These are phyloP conservation scores for Hypoxylon sp. DNA, from an alignment of 2,329 filamentous ascomycete genomes.

Conservation along the genomic window DNA sequence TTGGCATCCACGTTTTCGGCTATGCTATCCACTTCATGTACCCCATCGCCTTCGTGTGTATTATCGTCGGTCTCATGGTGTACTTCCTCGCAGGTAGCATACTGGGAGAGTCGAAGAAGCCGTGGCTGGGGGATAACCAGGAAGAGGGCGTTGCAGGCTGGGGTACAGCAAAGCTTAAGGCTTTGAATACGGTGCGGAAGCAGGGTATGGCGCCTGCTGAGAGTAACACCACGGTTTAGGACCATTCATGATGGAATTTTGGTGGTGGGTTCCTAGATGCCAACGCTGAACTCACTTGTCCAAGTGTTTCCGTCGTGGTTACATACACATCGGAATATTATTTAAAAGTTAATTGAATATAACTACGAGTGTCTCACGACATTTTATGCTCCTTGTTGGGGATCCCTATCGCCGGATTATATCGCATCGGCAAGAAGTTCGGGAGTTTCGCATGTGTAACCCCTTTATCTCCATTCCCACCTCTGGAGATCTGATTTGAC, in stretches of 20 bases:
- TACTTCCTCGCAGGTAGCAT: slow-evolving; percentile 90
- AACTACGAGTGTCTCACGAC: background rate
- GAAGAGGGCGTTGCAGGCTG: slow-evolving; percentile 83
- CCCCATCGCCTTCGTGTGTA: slow-evolving; percentile 93
- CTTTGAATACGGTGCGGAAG: slow-evolving; percentile 70
- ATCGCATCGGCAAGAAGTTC: background rate
- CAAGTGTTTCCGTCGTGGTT: background rate
- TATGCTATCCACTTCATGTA: slow-evolving; percentile 89
- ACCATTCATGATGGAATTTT: slow-evolving; percentile 1
- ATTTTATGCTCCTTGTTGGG: background rate
- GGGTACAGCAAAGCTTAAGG: slow-evolving; percentile 87
- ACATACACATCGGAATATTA: background rate
- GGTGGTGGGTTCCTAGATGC: background rate
- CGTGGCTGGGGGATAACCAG: slow-evolving; percentile 92
- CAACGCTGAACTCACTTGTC: background rate
- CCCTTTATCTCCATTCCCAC: too few relatives aligned
- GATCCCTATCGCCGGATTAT: background rate
- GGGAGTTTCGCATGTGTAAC: too few relatives aligned
- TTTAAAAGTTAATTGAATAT: background rate
- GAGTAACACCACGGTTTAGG: slow-evolving; percentile 30
- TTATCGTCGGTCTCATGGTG: slow-evolving; percentile 85
- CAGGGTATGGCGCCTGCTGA: slow-evolving; percentile 51
- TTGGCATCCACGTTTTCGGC: slow-evolving; percentile 89
- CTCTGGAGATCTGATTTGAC: too few relatives aligned
- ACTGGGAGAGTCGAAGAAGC: slow-evolving; percentile 91